Evolutionary conservation across 768 basidiomycete genomes (phyloP).

Genomic region (Leucocoprinus birnbaumii): DNA sequence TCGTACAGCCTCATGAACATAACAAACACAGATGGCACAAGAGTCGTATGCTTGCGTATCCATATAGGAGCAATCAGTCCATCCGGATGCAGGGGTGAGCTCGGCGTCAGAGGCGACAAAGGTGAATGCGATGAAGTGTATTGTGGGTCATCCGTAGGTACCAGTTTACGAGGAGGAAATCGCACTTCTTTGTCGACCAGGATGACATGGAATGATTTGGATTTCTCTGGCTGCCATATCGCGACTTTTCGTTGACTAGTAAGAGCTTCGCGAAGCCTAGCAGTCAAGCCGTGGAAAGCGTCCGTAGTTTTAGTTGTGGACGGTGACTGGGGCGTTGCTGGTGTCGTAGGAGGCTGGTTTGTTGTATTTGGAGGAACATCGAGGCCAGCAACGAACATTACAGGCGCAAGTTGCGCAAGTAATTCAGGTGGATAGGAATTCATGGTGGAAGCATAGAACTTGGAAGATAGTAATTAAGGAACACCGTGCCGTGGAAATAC

Average conservation of each 20-base stretch:
- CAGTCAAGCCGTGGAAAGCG: conserved; percentile 55
- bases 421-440: conserved; percentile 93
- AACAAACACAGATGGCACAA: conserved; percentile 92
- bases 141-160: conserved; percentile 54
- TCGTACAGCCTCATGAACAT: conserved; percentile 87
- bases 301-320: conserved; percentile 41
- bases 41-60: conserved; percentile 92
- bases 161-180: conserved; percentile 85
- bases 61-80: conserved; percentile 97
- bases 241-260: conserved; percentile 57
- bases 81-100: conserved; percentile 91
- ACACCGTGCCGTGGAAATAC: background rate
- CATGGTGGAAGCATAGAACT: conserved; percentile 51
- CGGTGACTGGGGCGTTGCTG: conserved; percentile 20
- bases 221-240: conserved; percentile 72
- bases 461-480: background rate
- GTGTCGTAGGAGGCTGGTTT: conserved; percentile 19
- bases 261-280: conserved; percentile 69
- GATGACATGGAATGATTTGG: conserved; percentile 75
- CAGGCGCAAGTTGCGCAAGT: conserved; percentile 82
- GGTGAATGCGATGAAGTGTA: conserved; percentile 75
- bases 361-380: conserved; percentile 33
- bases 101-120: conserved; percentile 85
- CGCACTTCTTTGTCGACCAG: conserved; percentile 82
- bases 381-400: conserved; percentile 94